phyloP scores from a whole-genome alignment of 192 early-diverging fungal genomes.

The Globomyces pollinis-pini region DNA sequence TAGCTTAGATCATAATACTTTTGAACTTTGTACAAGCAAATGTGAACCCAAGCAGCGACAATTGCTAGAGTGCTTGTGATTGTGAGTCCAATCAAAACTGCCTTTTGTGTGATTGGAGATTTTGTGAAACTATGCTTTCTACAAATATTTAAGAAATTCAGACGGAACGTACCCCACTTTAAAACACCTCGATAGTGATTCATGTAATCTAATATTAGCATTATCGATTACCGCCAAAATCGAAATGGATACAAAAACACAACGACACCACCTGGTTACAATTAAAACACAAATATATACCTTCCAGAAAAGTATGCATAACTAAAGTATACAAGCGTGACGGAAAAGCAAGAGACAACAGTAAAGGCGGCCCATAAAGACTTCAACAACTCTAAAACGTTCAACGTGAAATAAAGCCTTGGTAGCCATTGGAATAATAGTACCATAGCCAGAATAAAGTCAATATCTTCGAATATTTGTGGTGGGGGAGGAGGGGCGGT shows the following conservation, averaged over 20 bases:
- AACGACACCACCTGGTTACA: not conserved
- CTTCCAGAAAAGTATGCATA: not conserved
- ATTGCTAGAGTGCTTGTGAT: slow-evolving; percentile 65
- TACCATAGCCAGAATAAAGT: not conserved
- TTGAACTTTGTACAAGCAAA: slow-evolving; percentile 49
- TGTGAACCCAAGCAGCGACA: slow-evolving; percentile 63
- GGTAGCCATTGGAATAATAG: not conserved
- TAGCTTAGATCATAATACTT: slow-evolving; percentile 26
- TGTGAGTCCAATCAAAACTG: slow-evolving; percentile 43
- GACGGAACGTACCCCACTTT: slow-evolving; percentile 1
- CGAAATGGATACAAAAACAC: slow-evolving; percentile 38
- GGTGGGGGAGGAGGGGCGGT: slow-evolving; percentile 37
- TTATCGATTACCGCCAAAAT: slow-evolving; percentile 62
- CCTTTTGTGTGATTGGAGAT: slow-evolving; percentile 55
- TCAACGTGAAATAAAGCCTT: not conserved
- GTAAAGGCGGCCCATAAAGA: not conserved
- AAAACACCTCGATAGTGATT: slow-evolving; percentile 42
- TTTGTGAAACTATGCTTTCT: slow-evolving; percentile 46
- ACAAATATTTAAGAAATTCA: slow-evolving; percentile 18
- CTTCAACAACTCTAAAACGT: not conserved
- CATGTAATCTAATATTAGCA: slow-evolving; percentile 36
- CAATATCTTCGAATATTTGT: slow-evolving; percentile 13
- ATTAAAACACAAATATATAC: not conserved
- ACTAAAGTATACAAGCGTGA: not conserved
- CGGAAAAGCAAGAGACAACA: not conserved